Evolutionary conservation across 2,329 filamentous ascomycete genomes (phyloP).

Genomic region (Hypoxylon sp.): DNA sequence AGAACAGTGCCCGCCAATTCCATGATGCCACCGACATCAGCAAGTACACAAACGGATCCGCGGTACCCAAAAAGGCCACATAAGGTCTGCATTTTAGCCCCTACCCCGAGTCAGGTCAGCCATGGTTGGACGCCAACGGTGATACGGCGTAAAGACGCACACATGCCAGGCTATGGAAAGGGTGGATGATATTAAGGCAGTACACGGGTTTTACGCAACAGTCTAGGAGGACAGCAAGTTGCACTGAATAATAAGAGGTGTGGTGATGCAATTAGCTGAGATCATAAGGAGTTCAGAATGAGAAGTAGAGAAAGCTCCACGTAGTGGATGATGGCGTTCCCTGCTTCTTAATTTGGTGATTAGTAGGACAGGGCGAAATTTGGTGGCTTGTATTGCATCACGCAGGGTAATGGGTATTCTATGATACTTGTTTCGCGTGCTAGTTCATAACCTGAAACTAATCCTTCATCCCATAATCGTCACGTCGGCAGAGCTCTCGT

Average conservation of each 20-base stretch:
- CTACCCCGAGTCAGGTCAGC: constrained; percentile 23
- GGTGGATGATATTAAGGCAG: constrained; percentile 27
- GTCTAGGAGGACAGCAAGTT: constrained; percentile 9
- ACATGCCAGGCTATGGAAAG: constrained; percentile 28
- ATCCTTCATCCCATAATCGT: constrained; percentile 15
- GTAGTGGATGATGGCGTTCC: constrained; percentile 31
- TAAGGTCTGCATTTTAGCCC: constrained; percentile 54
- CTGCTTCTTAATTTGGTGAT: constrained; percentile 43
- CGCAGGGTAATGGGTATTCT: constrained; percentile 29
- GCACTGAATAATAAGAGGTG: constrained; percentile 12
- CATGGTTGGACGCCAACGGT: constrained; percentile 43
- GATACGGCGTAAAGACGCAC: constrained; percentile 42
- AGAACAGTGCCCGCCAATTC: constrained; percentile 79
- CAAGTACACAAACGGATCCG: constrained; percentile 75
- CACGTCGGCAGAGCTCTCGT: background rate
- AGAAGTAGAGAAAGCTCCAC: constrained; percentile 24
- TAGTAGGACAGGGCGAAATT: constrained; percentile 32
- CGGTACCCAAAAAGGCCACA: constrained; percentile 76
- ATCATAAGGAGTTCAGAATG: constrained; percentile 25
- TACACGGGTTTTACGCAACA: constrained; percentile 12
- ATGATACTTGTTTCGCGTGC: constrained; percentile 33
- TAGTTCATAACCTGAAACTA: constrained; percentile 23
- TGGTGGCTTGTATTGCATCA: constrained; percentile 38
- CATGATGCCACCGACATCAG: constrained; percentile 84
- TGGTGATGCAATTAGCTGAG: constrained; percentile 16